Evolutionary conservation across 352 stramenopile species (phyloP).

Genomic region (Globisporangium takayamanum): DNA sequence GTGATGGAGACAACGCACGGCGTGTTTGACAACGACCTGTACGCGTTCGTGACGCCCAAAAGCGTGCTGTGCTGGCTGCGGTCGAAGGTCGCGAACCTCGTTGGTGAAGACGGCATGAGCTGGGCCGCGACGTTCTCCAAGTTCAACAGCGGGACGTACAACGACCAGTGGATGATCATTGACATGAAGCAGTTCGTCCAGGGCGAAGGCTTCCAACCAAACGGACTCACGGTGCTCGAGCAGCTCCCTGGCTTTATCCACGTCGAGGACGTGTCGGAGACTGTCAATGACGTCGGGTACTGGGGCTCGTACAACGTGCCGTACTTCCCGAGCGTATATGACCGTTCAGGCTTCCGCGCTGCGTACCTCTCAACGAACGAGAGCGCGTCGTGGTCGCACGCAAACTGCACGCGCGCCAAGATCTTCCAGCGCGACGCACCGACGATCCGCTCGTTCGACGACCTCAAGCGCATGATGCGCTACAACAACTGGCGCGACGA

Average conservation of each 20-base stretch:
- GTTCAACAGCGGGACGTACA: slow-evolving; percentile 76
- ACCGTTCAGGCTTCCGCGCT: slow-evolving; percentile 39
- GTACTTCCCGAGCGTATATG: slow-evolving; percentile 60
- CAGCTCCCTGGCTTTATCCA: slow-evolving; percentile 59
- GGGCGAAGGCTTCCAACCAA: slow-evolving; percentile 28
- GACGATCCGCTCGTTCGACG: slow-evolving; percentile 29
- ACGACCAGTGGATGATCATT: slow-evolving; percentile 83
- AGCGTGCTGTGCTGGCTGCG: slow-evolving; percentile 65
- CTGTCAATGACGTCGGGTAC: slow-evolving; percentile 52
- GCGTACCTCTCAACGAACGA: slow-evolving; percentile 31
- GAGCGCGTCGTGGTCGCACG: slow-evolving; percentile 33
- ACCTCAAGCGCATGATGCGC: slow-evolving; percentile 61
- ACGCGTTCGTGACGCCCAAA: slow-evolving; percentile 35
- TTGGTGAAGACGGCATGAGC: slow-evolving; percentile 33
- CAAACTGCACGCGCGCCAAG: slow-evolving; percentile 35
- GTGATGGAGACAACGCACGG: slow-evolving; percentile 73
- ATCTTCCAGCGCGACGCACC: slow-evolving; percentile 55
- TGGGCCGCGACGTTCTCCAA: slow-evolving; percentile 45
- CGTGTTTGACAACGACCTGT: slow-evolving; percentile 49
- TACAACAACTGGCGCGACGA: slow-evolving; percentile 59
- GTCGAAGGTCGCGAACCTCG: slow-evolving; percentile 43
- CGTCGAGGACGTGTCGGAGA: slow-evolving; percentile 41
- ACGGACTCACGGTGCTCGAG: slow-evolving; percentile 61
- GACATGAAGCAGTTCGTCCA: slow-evolving; percentile 52
- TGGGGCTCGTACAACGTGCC: slow-evolving; percentile 84